These are phyloP conservation scores for Elongisporangium undulatum DNA, from an alignment of 352 stramenopile genomes.

Conservation along the genomic window DNA sequence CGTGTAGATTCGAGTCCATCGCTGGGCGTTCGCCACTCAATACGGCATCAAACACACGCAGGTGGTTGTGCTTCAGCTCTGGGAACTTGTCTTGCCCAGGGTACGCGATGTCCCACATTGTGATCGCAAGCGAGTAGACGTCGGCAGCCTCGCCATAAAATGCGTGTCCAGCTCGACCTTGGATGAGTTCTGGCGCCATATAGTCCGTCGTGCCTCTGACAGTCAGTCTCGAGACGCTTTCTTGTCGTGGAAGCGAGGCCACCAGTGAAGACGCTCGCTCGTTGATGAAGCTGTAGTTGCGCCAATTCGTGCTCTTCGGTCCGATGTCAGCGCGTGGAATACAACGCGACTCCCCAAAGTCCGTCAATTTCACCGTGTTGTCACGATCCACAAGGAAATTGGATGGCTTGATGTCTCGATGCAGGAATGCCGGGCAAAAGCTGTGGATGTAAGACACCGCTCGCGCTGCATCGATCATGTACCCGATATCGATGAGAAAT, in stretches of 20 bases:
- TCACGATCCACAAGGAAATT: slow-evolving; percentile 46
- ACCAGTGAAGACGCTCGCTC: neutral
- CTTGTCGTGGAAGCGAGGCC: slow-evolving; percentile 22
- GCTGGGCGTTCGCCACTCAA: slow-evolving; percentile 30
- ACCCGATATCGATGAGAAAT: slow-evolving; percentile 43
- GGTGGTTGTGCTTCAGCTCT: slow-evolving; percentile 37
- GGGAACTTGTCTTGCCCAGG: slow-evolving; percentile 46
- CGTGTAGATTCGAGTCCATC: slow-evolving; percentile 23
- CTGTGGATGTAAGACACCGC: slow-evolving; percentile 56
- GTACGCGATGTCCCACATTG: slow-evolving; percentile 68
- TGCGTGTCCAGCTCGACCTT: slow-evolving; percentile 35
- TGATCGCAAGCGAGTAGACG: slow-evolving; percentile 67
- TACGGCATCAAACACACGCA: slow-evolving; percentile 45
- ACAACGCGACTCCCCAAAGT: slow-evolving; percentile 49
- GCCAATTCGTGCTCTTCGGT: slow-evolving; percentile 3
- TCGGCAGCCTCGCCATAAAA: slow-evolving; percentile 61
- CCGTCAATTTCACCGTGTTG: slow-evolving; percentile 41
- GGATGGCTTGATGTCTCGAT: slow-evolving; percentile 54
- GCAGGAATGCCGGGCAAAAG: slow-evolving; percentile 49
- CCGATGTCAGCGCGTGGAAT: slow-evolving; percentile 29
- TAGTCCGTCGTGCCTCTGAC: slow-evolving; percentile 68
- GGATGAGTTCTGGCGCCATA: slow-evolving; percentile 77
- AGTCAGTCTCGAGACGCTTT: slow-evolving; percentile 33
- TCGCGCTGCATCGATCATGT: slow-evolving; percentile 57
- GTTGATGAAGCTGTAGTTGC: slow-evolving; percentile 7